Base-by-base conservation (phyloP, 768 basidiomycete species). In the Boletus bicolor region DNA sequence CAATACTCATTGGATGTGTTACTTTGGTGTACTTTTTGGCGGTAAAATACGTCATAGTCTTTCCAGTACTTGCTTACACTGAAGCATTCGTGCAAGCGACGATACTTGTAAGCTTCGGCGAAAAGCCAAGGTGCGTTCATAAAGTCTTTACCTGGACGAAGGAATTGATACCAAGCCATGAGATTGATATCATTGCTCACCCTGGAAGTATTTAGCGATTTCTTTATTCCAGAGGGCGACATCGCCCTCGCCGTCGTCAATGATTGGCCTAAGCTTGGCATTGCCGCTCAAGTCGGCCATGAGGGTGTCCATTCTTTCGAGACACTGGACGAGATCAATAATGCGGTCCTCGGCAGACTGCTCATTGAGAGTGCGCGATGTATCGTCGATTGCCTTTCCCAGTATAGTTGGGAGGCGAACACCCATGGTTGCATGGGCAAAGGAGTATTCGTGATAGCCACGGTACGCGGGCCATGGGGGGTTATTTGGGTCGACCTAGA, bases 121-220 rank as follows among this genome's bases (percentile, higher is more conserved):
- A 98, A 97, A 17, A 97, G 76, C 94, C 93, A 96, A 6, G 93
- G 93, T 0, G 94, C 93, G 68, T 90, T 93, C 92, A 95, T 95
- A 66, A 93, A 94, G 64, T 91, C 87, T 72, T 90, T 91, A 32
- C 89, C 89, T 86, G 58, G 35, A 48, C 24, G 24, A 51, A 38
- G 34, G 14, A 6, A 44, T 58, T 37, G 32, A 30, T 26, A 37
- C n/a, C 7, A 15, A 15, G 39, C 28, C 2, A 26, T 4, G 7
- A 17, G 5, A 34, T 42, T 34, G 47, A 41, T 11, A 21, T 2
- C 17, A 26, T 66, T 56, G 71, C 71, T 66, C 64, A 84, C 91
- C 91, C 74, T 93, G 86, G 75, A 97, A 97, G 71, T 83, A 97
- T 68, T 91, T 93, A 42, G 92, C 92, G 45, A 96, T 95, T 70